Base-by-base conservation (phyloP, 352 stramenopile genomes). In the Bremia lactucae region DNA sequence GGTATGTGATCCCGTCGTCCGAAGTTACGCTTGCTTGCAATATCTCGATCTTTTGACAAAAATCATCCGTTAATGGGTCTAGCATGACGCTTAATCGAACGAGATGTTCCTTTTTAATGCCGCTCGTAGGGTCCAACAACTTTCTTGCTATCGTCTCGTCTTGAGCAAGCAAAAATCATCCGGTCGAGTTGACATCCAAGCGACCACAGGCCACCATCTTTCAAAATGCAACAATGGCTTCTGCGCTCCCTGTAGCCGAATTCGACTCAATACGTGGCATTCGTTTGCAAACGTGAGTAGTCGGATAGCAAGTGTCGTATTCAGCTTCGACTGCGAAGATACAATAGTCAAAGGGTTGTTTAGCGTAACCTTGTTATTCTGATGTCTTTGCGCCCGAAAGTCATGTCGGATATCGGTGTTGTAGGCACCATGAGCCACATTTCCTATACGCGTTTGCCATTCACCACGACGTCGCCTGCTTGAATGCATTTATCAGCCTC, bases 201-300 rank as follows among this genome's bases (percentile, higher is more conserved):
- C 79, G 76, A 6, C 79, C 76, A 44, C 74, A 87, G 9, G 88
- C 76, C 1, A 74, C 76, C 73, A 91, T 85, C 56, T 91, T 91
- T 42, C 62, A 72, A 7, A 88, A 46, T 24, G 42, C 42, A 13
- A 87, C 52, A n/a, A n/a, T n/a, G 78, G 78, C 42, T 86, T 73
- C 2, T 65, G 36, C 8, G 49, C 47, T 13, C 64, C 48, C 10
- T 56, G 55, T 8, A 62, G 67, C 9, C 63, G 66, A 18, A 52
- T 45, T 6, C 62, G 61, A 48, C 62, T 87, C 18, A 84, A 39
- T 13, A 83, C 73, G 10, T 48, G 52, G 41, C 69, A 90, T 43
- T 87, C 72, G 54, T 92, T 92, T 39, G 68, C 72, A 21, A 73
- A 76, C 15, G 67, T 80, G 33, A 92, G 69, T 38, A 89, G 55